Conservation (phyloP, 768 basidiomycete genomes). For the Termitomyces sp. region DNA sequence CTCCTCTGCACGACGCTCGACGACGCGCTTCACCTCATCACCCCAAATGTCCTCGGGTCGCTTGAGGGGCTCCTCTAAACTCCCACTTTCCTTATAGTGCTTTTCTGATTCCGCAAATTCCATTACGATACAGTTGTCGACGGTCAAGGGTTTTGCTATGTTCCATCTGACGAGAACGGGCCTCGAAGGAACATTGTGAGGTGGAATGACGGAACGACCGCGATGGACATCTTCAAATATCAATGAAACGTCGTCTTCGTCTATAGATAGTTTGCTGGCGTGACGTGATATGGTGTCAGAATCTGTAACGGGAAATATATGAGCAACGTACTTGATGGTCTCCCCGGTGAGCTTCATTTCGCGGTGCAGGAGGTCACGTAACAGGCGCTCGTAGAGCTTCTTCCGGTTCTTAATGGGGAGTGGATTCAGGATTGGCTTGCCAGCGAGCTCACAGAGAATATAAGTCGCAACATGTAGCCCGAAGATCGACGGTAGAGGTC, state of each 20-base stretch:
- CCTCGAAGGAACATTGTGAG: slow-evolving; percentile 66
- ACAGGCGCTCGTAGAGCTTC: slow-evolving; percentile 79
- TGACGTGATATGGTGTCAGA: slow-evolving; percentile 1
- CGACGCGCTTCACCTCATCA: slow-evolving; percentile 50
- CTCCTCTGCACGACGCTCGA: slow-evolving; percentile 58
- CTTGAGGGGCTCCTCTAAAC: slow-evolving; percentile 20
- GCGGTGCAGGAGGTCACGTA: slow-evolving; percentile 69
- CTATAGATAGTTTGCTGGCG: slow-evolving; percentile 68
- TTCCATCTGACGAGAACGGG: slow-evolving; percentile 87
- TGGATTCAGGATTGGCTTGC: slow-evolving; percentile 78
- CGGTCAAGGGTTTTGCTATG: slow-evolving; percentile 50
- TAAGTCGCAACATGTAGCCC: slow-evolving; percentile 89
- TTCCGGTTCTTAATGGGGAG: slow-evolving; percentile 81
- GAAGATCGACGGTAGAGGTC: slow-evolving; percentile 86
- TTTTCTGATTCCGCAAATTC: slow-evolving; percentile 70
- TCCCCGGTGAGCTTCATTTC: slow-evolving; percentile 68
- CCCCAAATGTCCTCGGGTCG: slow-evolving; percentile 70
- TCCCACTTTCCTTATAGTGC: slow-evolving; percentile 50
- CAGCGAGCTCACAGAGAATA: slow-evolving; percentile 81
- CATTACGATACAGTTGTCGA: slow-evolving; percentile 87
- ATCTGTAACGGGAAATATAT: background rate
- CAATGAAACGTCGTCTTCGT: slow-evolving; percentile 78
- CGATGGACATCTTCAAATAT: slow-evolving; percentile 87
- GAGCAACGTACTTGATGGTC: slow-evolving; percentile 49
- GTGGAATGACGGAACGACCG: slow-evolving; percentile 75